A percentile compares a stretch with the other conserved stretches of the same genome.
phyloP scores from a whole-genome alignment of 306 rosid species.

The Hippophae gyantsensis region DNA sequence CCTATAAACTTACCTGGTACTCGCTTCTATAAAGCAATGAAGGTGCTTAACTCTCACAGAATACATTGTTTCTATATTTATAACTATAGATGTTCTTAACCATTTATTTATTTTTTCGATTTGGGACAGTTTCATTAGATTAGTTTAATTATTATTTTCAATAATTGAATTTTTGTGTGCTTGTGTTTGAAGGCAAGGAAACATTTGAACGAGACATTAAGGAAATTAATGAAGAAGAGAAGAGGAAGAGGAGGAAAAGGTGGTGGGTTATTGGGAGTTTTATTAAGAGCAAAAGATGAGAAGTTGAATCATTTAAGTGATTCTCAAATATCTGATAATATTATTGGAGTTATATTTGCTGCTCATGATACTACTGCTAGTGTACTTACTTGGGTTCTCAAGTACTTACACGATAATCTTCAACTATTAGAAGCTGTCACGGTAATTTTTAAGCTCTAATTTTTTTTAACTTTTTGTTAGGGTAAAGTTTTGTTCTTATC shows the following conservation, averaged over 20 bases:
- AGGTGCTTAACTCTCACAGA: constrained; percentile 25
- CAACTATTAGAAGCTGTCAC: constrained; percentile 50
- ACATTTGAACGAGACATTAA: constrained; percentile 44
- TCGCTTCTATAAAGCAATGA: constrained; percentile 58
- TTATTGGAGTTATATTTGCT: constrained; percentile 86
- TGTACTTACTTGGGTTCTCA: constrained; percentile 69
- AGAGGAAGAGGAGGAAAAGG: constrained; percentile 28
- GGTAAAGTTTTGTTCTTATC: too few relatives aligned
- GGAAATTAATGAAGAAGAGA: constrained; percentile 48
- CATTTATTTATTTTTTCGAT: too few relatives aligned
- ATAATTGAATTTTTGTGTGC: background rate
- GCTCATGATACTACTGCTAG: constrained; percentile 96
- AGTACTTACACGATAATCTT: constrained; percentile 60
- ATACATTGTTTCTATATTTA: background rate
- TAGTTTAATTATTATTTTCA: background rate
- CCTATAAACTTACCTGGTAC: constrained; percentile 71
- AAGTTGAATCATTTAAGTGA: constrained; percentile 30
- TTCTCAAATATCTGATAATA: constrained; percentile 74
- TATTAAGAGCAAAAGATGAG: constrained; percentile 30
- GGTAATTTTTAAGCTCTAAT: constrained; percentile 14
- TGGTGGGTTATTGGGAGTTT: constrained; percentile 49
- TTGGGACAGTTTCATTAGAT: background rate
- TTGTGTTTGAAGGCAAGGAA: constrained; percentile 59
- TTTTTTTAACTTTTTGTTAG: background rate
- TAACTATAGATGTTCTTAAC: too few relatives aligned